A percentile compares a stretch with the other conserved stretches of the same genome.
Evolutionary conservation across 2,329 filamentous ascomycete genomes (phyloP).

Genomic region (Penicillium sp.): DNA sequence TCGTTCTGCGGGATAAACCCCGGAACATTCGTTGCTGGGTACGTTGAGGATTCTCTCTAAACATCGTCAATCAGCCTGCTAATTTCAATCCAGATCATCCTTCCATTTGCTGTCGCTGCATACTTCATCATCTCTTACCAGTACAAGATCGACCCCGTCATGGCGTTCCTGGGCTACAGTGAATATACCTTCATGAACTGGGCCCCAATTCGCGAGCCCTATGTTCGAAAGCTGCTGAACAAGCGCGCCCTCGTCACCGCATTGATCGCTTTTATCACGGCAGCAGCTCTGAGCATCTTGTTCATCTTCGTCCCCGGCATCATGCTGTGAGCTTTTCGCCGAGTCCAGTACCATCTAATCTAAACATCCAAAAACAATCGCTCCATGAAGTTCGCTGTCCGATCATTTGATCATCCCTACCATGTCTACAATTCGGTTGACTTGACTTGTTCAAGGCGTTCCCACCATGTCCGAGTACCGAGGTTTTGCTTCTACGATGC

Average conservation of each 20-base stretch:
- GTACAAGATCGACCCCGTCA: slow-evolving; percentile 88
- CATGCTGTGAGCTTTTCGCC: slow-evolving; percentile 32
- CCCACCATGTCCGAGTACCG: slow-evolving; percentile 9
- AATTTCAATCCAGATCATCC: slow-evolving; percentile 57
- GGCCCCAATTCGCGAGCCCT: slow-evolving; percentile 82
- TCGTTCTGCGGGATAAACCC: slow-evolving; percentile 83
- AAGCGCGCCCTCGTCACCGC: slow-evolving; percentile 82
- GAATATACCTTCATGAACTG: slow-evolving; percentile 97
- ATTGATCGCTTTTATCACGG: slow-evolving; percentile 69
- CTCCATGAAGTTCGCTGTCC: background rate
- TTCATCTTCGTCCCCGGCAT: slow-evolving; percentile 94
- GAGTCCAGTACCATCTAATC: background rate
- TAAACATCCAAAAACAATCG: background rate
- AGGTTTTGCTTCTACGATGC: slow-evolving; percentile 20
- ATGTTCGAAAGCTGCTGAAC: slow-evolving; percentile 78
- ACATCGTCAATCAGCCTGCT: slow-evolving; percentile 14
- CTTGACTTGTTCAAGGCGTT: slow-evolving; percentile 3
- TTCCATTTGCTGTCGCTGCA: slow-evolving; percentile 87
- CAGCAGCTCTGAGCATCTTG: slow-evolving; percentile 77
- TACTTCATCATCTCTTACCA: slow-evolving; percentile 90
- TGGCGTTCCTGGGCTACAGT: slow-evolving; percentile 84
- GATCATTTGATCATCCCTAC: background rate
- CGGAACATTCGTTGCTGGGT: slow-evolving; percentile 79
- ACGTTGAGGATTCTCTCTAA: slow-evolving; percentile 39
- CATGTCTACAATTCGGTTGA: slow-evolving; percentile 1